Conservation (phyloP, 768 basidiomycete genomes). For the Lanmaoa rubissima region DNA sequence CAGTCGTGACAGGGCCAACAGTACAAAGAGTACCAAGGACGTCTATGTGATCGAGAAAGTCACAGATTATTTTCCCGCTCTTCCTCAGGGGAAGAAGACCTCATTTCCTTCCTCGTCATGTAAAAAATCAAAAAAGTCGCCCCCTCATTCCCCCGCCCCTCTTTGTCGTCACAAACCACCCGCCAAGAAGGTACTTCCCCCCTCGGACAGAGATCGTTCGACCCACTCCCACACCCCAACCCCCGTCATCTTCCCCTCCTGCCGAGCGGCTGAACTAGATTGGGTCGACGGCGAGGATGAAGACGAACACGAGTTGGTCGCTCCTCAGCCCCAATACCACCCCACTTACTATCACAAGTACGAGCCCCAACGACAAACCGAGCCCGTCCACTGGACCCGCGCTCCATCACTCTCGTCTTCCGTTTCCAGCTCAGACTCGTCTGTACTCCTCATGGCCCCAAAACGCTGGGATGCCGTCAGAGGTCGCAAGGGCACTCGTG, state of each 20-base stretch:
- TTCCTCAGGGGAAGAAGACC: constrained; percentile 20
- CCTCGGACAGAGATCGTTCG: constrained; percentile 13
- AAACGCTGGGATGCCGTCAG: constrained; percentile 15
- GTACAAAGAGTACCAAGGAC: constrained; percentile 28
- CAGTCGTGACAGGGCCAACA: constrained; percentile 24
- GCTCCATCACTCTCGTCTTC: constrained; percentile 20
- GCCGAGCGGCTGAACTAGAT: constrained; percentile 27
- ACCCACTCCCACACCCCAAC: constrained; percentile 31
- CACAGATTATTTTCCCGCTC: constrained; percentile 29
- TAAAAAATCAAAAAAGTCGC: constrained; percentile 23
- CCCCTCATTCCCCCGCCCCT: constrained; percentile 11
- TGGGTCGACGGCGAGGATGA: constrained; percentile 30
- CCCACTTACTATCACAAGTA: constrained; percentile 14
- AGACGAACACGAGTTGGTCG: constrained; percentile 14
- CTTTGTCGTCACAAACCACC: constrained; percentile 11
- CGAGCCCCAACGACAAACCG: constrained; percentile 5
- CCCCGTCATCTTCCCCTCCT: constrained; percentile 33
- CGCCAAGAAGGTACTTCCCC: constrained; percentile 4
- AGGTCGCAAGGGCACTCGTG: constrained; percentile 15
- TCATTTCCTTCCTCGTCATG: neutral
- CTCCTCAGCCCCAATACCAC: constrained; percentile 24
- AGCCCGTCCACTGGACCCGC: constrained; percentile 18
- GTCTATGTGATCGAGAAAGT: constrained; percentile 29
- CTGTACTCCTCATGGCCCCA: constrained; percentile 32
- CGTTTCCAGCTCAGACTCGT: constrained; percentile 26